Conservation (phyloP, 1,284 basidiomycete genomes). For the Naganishia sp. region DNA sequence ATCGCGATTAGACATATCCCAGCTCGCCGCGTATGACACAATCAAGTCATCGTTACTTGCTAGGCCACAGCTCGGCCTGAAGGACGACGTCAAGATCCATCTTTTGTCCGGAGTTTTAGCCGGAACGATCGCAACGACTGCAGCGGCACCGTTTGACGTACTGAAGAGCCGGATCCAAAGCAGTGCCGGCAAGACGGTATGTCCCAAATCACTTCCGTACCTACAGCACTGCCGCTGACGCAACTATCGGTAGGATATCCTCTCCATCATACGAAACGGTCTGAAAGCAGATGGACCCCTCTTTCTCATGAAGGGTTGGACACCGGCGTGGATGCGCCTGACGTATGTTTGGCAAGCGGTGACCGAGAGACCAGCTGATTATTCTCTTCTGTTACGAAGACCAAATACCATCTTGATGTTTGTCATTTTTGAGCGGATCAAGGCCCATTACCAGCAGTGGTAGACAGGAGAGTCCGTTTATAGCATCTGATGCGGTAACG, state of each 20-base stretch:
- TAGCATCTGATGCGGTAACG: too few species aligned
- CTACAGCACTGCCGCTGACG: neutral
- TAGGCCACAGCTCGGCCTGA: slow-evolving; percentile 22
- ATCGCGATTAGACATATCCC: slow-evolving; percentile 10
- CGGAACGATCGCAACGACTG: slow-evolving; percentile 39
- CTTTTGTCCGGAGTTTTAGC: slow-evolving; percentile 37
- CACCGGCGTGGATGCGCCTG: slow-evolving; percentile 59
- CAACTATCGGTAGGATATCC: neutral
- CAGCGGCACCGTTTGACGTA: slow-evolving; percentile 40
- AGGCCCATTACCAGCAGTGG: neutral
- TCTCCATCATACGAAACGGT: slow-evolving; percentile 16
- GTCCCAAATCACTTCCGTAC: neutral
- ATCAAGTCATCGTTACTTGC: slow-evolving; percentile 35
- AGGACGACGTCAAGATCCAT: slow-evolving; percentile 36
- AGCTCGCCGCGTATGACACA: slow-evolving; percentile 35
- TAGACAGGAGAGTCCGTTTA: neutral
- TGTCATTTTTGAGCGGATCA: slow-evolving; percentile 17
- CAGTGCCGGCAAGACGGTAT: slow-evolving; percentile 9
- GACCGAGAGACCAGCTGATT: too few species aligned
- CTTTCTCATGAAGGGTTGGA: slow-evolving; percentile 91
- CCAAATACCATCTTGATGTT: slow-evolving; percentile 24
- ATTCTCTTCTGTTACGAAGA: neutral
- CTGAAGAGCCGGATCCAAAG: slow-evolving; percentile 39
- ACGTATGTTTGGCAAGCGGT: neutral
- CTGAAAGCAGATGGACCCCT: slow-evolving; percentile 75